Percentiles rank a stretch among this genome's conserved stretches.
Conservation (phyloP, 495 filamentous ascomycete species). For the Neurospora sp. region DNA sequence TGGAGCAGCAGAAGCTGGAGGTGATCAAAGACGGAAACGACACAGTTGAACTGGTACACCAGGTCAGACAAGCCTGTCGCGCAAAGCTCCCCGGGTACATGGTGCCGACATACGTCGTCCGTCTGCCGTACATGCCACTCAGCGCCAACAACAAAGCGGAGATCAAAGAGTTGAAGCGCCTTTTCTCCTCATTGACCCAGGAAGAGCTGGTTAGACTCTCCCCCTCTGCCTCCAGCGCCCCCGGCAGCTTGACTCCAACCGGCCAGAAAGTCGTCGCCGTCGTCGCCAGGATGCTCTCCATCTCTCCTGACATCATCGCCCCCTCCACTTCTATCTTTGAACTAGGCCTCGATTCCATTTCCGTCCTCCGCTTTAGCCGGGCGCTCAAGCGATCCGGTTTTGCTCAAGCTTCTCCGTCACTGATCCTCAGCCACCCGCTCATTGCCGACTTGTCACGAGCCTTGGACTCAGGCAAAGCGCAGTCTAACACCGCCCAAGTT, state of each 20-base stretch:
- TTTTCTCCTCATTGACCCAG: slow-evolving; percentile 49
- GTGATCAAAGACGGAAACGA: slow-evolving; percentile 14
- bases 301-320: slow-evolving; percentile 34
- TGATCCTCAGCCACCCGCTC: slow-evolving; percentile 53
- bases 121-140: slow-evolving; percentile 54
- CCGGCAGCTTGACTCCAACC: slow-evolving; percentile 18
- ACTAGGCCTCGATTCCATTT: slow-evolving; percentile 74
- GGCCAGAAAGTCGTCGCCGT: slow-evolving; percentile 41
- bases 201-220: slow-evolving; percentile 38
- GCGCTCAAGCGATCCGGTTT: slow-evolving; percentile 45
- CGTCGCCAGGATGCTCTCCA: slow-evolving; percentile 38
- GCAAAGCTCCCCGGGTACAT: slow-evolving; percentile 59
- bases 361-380: slow-evolving; percentile 52
- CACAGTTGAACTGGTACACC: slow-evolving; percentile 14
- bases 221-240: background rate
- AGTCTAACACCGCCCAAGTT: background rate
- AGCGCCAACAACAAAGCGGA: slow-evolving; percentile 64
- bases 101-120: slow-evolving; percentile 65
- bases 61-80: slow-evolving; percentile 43
- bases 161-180: slow-evolving; percentile 43
- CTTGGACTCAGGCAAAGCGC: background rate
- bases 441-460: slow-evolving; percentile 15
- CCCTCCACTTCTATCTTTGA: slow-evolving; percentile 63
- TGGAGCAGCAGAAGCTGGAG: slow-evolving; percentile 9
- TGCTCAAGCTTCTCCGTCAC: slow-evolving; percentile 44